phyloP scores from a whole-genome alignment of 2,329 filamentous ascomycete genomes.

The Clonostachys solani region DNA sequence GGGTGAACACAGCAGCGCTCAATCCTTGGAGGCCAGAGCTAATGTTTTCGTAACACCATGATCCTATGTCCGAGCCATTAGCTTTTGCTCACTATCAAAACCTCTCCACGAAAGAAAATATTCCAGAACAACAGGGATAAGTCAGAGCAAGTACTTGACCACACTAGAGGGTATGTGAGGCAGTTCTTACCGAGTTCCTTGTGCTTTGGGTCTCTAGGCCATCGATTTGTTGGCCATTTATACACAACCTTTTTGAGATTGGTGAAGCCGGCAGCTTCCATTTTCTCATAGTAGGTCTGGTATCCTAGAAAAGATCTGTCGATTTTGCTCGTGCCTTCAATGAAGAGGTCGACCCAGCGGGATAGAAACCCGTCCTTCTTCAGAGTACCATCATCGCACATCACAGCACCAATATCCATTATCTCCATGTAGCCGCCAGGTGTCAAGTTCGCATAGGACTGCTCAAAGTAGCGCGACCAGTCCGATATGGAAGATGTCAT shows the following conservation, averaged over 20 bases:
- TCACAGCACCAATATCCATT: conserved; percentile 42
- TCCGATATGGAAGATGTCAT: conserved; percentile 20
- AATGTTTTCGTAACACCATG: conserved; percentile 25
- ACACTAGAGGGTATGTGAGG: not conserved
- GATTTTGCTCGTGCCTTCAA: conserved; percentile 10
- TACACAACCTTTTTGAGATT: conserved; percentile 7
- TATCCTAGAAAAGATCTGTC: conserved; percentile 1
- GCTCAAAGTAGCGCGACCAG: conserved; percentile 15
- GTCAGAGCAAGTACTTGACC: conserved; percentile 32
- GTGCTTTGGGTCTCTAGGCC: conserved; percentile 43
- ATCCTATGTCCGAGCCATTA: no score
- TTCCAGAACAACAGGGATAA: not conserved
- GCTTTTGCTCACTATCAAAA: no score
- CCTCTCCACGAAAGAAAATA: no score
- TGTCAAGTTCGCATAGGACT: conserved; percentile 29
- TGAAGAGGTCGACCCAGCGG: conserved; percentile 4
- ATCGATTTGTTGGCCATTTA: conserved; percentile 42
- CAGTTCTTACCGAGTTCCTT: conserved; percentile 41
- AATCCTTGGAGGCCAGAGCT: conserved; percentile 24
- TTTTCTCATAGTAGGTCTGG: no score
- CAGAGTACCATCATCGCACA: conserved; percentile 14
- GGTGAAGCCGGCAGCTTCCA: conserved; percentile 10
- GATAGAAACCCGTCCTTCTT: conserved; percentile 6
- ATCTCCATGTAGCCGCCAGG: conserved; percentile 51
- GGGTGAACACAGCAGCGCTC: conserved; percentile 31